Evolutionary conservation across 331 rosid species (phyloP), one percentile per base, ranked within the genome.

Genomic region (Pyrus hybrid): DNA sequence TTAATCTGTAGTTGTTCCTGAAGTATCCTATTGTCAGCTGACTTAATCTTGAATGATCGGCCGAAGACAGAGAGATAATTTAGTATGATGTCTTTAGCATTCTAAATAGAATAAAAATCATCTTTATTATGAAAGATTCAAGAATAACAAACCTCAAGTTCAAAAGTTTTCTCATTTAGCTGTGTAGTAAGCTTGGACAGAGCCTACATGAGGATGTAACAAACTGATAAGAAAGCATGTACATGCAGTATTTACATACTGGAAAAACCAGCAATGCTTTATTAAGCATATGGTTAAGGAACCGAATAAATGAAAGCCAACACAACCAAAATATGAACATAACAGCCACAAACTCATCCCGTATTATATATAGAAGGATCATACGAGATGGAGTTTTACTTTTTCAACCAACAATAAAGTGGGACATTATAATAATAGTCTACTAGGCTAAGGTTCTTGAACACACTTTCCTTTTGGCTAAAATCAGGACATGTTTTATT

Each of bases 1-100:
- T 87, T 93, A 76, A 73, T 75, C 77, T 88, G 91, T 33, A 93
- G 91, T 71, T 90, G 94, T 80, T 93, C 96, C 80, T 90, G 94
- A 71, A 93, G 93, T 87, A 93, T 86, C 83, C 96, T 88, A 82
- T 93, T 90, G 83, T 93, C 96, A 26, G 96, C 97, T 73, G 94
- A 82, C 82, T 90, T 90, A 78, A 93, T 93, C 96, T 89, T 83
- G 82, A 85, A 74, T 69, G 69, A 75, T 70, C 83, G 74, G 73
- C 72, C 51, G 61, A 79, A 77, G 67, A 68, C 80, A 70, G 29
- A 75, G 82, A 9, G 60, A 83, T 82, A 45, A 74, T 41, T 88
- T 76, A 79, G 84, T 64, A 51, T 11, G 56, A 71, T 66, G 57
- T 58, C 60, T 68, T 77, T 21, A 57, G 16, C 63, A 74, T 60